Base-by-base conservation (phyloP, 208 protist genomes). In the Crithidia acanthocephali region DNA sequence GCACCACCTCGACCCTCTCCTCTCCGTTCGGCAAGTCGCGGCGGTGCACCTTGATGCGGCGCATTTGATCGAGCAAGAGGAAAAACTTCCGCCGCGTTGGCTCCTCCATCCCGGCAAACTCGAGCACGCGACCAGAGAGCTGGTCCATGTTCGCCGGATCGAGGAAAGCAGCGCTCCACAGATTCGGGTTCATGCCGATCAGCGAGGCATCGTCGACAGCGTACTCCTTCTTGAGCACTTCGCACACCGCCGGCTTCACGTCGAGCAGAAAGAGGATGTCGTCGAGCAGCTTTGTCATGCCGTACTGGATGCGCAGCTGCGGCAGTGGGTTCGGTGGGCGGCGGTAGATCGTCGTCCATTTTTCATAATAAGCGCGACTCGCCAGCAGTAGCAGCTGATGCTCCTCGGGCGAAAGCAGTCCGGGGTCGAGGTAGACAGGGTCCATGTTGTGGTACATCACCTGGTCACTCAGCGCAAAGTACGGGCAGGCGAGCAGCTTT, bases 391-490 rank as follows among this genome's bases (percentile, higher is more conserved):
- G 68, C 27, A 94, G 71, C 61, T 96, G 91, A 67, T 96, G 91
- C 80, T 96, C 91, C 77, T 96, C 84, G 16, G 75, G 72, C 2
- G 79, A 92, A 13, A 96, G 76, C 37, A 96, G 78, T 22, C 91
- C 91, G 3, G 91, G 91, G 70, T 96, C 91, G 20, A 96, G 80
- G 64, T 89, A 92, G 22, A 65, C 78, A 16, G 91, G 88, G 50
- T 96, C 91, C 91, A 96, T 96, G 74, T 94, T 94, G 79, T 96
- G 91, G 61, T 76, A 94, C 40, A 96, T 55, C 51, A 96, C 91
- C 72, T 96, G 91, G 53, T 96, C 91, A 60, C 85, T 90, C 32
- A 96, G 82, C 1, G 91, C 88, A 74, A 96, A 96, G 84, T 96
- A 96, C 18, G 91, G 91, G 64, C 91, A 96, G 15, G 63, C 18